Evolutionary conservation across 1,139 yeast genomes (phyloP), one percentile per base, ranked within the genome.

Genomic region (Lodderomyces elongisporus): DNA sequence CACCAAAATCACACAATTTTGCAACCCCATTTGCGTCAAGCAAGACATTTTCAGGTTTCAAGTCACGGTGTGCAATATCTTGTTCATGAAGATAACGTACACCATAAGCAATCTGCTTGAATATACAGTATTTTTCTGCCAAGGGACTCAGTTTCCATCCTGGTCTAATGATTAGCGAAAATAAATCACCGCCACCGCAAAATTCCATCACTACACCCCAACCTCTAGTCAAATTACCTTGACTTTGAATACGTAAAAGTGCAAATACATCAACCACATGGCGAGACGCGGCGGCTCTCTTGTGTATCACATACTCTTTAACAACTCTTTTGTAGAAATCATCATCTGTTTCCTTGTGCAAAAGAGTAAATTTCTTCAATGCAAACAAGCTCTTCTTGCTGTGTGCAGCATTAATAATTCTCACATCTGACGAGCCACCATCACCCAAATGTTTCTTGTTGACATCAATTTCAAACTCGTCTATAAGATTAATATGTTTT

Each of bases 201-300:
- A 58, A 70, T 44, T 81, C 87, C 64, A 83, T 62, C 5, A 80
- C 70, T 51, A 82, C 74, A 4, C 89, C 91, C 93, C 93, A 83
- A 3, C 87, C 83, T 44, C 89, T 60, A 3, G 75, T 66, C 40
- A 80, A 55, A 36, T 58, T 62, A 7, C 66, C 63, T 14, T 75
- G 70, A 2, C 80, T 66, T 38, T 79, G 84, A 22, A 81, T 68
- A 38, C 77, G 68, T 15, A 82, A 58, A 27, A 82, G 49, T 15
- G 75, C 75, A 42, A 66, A 62, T 4, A 81, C 77, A 33, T 66
- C 66, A 9, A 78, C 74, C 17, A 79, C 71, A 52, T 83, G 89
- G 33, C 79, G 66, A 43, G 73, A 65, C 17, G 62, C 58, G 30
- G 68, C 57, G 20, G 77, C 58, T 29, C 61, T 63, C 46, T 70